phyloP scores from a whole-genome alignment of 495 filamentous ascomycete genomes.

The Penicillium angulare region DNA sequence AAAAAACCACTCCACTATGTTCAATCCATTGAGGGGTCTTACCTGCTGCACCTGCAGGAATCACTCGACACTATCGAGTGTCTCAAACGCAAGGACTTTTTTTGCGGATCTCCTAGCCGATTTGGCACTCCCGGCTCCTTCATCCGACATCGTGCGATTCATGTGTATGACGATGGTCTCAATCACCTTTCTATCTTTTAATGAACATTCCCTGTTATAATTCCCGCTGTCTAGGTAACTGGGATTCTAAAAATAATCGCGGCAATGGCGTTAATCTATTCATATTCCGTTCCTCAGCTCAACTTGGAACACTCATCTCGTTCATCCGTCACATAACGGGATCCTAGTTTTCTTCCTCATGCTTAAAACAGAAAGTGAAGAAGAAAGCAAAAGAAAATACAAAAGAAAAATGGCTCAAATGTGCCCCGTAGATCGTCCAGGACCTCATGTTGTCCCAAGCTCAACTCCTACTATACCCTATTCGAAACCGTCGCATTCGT shows the following conservation, averaged over 20 bases:
- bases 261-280: not conserved
- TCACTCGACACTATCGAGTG: constrained; percentile 18
- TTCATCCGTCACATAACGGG: too few species aligned
- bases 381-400: too few species aligned
- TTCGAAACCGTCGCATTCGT: not conserved
- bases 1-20: constrained; percentile 9
- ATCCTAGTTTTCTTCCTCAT: too few species aligned
- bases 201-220: too few species aligned
- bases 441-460: constrained; percentile 9
- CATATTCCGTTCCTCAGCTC: too few species aligned
- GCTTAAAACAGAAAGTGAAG: too few species aligned
- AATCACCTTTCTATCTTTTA: not conserved
- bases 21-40: constrained; percentile 2
- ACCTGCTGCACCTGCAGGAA: constrained; percentile 11
- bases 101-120: constrained; percentile 16
- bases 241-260: not conserved
- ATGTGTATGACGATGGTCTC: constrained; percentile 6
- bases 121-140: constrained; percentile 8
- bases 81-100: constrained; percentile 20
- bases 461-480: constrained; percentile 3
- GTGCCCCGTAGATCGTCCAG: not conserved
- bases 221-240: too few species aligned
- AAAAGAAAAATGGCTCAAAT: constrained; percentile 1
- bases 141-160: constrained; percentile 14
- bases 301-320: not conserved